Evolutionary conservation across 495 filamentous ascomycete species (phyloP), one percentile per base, ranked within the genome.

Genomic region (Alectoria sarmentosa): DNA sequence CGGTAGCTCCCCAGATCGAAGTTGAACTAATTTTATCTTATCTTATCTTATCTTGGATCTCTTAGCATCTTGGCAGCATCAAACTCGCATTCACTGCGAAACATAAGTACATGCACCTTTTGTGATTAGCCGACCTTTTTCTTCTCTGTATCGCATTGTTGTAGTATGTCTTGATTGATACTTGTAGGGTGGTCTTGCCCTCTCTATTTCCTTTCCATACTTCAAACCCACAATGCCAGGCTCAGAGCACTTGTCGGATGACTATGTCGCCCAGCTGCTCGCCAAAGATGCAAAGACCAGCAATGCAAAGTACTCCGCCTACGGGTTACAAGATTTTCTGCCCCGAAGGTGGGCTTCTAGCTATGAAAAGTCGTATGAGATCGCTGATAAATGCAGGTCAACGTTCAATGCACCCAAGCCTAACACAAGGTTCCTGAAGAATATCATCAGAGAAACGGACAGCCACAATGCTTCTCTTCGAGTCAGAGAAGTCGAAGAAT

Each of bases 361-460:
- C 21, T 13, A 54, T 56, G 63, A 69, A 37, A 70, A 60, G 7
- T 63, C 17, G 14, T 54, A 56, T 69, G 17, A 6, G 28, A 59
- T 23, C 13, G 57, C 63, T 65, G 21, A 65, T 14, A 1, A 4
- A 60, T 36, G 60, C 65, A 86, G 83, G 64, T 74, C 80, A 44
- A 75, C 85, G 28, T 73, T 80, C 34, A 83, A 83, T 69, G 90
- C 91, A 60, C 90, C 90, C 4, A 96, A 91, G 69, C 90, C 93
- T 19, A 98, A 98, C 69, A 96, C 89, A 0, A 80, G 90, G 52
- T 98, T 98, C 69, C 78, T 98, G 17, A 84, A 87, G 34, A 90
- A 94, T 67, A 89, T 98, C 60, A 89, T 98, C 68, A 88, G 87
- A 64, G 88, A 95, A 63, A 93, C 91, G 2, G 89, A 94, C 65